Evolutionary conservation across 2,329 filamentous ascomycete species (phyloP), one percentile per base, ranked within the genome.

Genomic region (Cytospora piceae): DNA sequence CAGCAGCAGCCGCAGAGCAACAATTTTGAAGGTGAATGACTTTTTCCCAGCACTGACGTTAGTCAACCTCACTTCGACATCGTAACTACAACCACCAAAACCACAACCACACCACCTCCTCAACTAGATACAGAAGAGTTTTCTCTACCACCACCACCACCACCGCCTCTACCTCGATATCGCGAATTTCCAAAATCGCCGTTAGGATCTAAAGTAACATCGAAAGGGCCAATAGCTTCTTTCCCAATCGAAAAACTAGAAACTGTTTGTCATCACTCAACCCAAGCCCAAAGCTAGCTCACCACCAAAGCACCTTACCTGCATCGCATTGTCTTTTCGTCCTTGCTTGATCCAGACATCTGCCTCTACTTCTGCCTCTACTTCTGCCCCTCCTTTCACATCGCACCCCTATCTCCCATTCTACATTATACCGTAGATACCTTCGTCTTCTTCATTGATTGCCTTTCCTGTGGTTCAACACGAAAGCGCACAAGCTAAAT

Each of bases 201-300:
- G 15, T 49, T n/a, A 49, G 42, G n/a, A 24, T 7, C 3, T 8
- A n/a, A n/a, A 49, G 39, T 5, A 42, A 49, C 8, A n/a, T 17
- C 42, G 20, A 24, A 49, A 49, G 42, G n/a, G 20, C n/a, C n/a
- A 49, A 49, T 49, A 49, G 42, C 42, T 49, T 49, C 42, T n/a
- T 5, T 4, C 39, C 42, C 9, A 49, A 24, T 22, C 42, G 42
- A n/a, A 49, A 49, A 49, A 49, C 42, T 4, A 49, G n/a, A 49
- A 22, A 49, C 42, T 49, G 42, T 49, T 49, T 49, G 42, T 49
- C 42, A 49, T 49, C 42, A 49, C 42, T 22, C 42, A n/a, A 22
- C n/a, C n/a, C 42, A 22, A 49, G 42, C 42, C n/a, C n/a, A 17
- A n/a, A 49, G 42, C 42, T 49, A 22, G 20, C 15, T 49, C 20